These are phyloP conservation scores for Epithemia pelagica DNA, from an alignment of 108 stramenopile species.

Conservation along the genomic window DNA sequence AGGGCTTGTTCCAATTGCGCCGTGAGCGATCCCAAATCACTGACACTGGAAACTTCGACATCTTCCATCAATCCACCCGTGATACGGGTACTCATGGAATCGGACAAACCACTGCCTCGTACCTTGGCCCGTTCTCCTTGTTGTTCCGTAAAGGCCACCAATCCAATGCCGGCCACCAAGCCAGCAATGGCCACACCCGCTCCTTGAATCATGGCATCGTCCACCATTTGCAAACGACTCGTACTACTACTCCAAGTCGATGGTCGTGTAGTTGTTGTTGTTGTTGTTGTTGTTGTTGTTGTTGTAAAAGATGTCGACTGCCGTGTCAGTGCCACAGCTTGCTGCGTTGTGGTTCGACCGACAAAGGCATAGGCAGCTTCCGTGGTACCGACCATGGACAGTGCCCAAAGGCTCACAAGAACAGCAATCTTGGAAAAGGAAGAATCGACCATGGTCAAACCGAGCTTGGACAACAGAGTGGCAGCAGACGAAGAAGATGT, in stretches of 20 bases:
- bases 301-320: not conserved
- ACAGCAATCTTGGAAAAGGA: too few relatives aligned
- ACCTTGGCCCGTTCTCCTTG: slow-evolving; percentile 75
- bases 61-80: slow-evolving; percentile 77
- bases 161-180: slow-evolving; percentile 57
- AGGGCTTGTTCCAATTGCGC: slow-evolving; percentile 73
- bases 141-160: slow-evolving; percentile 67
- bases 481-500: too few relatives aligned
- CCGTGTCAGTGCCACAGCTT: not conserved
- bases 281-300: not conserved
- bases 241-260: not conserved
- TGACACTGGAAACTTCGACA: slow-evolving; percentile 70
- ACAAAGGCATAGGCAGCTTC: slow-evolving; percentile 5
- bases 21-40: slow-evolving; percentile 68
- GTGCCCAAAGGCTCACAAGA: too few relatives aligned
- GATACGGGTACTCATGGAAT: slow-evolving; percentile 59
- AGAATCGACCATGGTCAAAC: too few relatives aligned
- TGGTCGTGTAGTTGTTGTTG: not conserved
- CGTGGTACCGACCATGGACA: not conserved
- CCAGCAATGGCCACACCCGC: slow-evolving; percentile 67
- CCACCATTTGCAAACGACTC: slow-evolving; percentile 1
- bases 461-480: too few relatives aligned
- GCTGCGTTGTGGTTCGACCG: not conserved
- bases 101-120: slow-evolving; percentile 75
- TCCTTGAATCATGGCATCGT: slow-evolving; percentile 41